Evolutionary conservation across 208 protist species (phyloP).

Genomic region (Endotrypanum monterogeii): DNA sequence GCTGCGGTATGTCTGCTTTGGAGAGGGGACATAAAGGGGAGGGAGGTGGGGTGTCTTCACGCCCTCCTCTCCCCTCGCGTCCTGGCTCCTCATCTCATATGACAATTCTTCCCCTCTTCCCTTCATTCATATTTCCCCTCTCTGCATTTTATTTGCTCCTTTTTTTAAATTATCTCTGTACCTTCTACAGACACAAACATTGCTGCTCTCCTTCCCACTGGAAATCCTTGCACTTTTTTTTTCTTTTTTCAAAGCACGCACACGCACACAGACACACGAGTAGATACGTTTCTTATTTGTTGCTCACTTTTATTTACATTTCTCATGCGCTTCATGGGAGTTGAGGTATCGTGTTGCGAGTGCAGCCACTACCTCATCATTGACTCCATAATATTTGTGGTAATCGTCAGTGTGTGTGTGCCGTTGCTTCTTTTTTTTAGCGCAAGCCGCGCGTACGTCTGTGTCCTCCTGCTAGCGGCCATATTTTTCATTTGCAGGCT

Average conservation of each 20-base stretch:
- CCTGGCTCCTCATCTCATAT: background rate
- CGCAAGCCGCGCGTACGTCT: constrained; percentile 34
- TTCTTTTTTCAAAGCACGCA: no score
- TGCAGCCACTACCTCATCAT: constrained; percentile 17
- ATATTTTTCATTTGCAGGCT: constrained; percentile 41
- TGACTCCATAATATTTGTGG: constrained; percentile 17
- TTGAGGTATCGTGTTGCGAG: constrained; percentile 18
- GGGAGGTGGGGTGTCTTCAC: background rate
- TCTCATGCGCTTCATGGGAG: constrained; percentile 12
- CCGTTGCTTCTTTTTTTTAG: constrained; percentile 34
- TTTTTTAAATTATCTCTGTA: background rate
- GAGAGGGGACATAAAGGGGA: background rate
- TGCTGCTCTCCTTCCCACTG: no score
- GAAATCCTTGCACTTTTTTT: no score
- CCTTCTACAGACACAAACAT: background rate
- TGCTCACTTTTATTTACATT: background rate
- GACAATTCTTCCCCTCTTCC: no score
- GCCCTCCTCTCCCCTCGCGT: background rate
- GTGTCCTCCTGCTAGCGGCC: constrained; percentile 28
- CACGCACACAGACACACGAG: background rate
- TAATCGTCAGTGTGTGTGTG: constrained; percentile 24
- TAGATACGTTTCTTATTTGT: background rate
- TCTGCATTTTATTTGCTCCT: background rate
- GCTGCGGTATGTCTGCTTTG: background rate
- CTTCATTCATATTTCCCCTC: no score